phyloP scores from a whole-genome alignment of 306 rosid species.

The Trichosanthes truncata region DNA sequence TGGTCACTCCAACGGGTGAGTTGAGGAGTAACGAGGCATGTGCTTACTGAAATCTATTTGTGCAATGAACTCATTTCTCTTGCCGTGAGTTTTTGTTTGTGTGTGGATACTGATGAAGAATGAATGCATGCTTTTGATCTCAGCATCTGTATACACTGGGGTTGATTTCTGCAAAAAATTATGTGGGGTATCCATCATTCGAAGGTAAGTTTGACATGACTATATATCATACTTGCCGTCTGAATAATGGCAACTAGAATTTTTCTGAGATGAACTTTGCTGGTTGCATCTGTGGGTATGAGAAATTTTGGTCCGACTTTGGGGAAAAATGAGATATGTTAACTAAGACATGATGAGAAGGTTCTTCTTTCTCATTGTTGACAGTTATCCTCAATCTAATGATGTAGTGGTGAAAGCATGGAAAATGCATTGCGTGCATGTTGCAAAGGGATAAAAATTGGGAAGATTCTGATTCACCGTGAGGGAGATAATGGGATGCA shows the following conservation, averaged over 20 bases:
- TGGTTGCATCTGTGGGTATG: background rate
- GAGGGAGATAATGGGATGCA: slow-evolving; percentile 95
- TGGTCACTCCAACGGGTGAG: slow-evolving; percentile 85
- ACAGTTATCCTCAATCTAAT: slow-evolving; percentile 15
- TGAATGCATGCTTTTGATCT: slow-evolving; percentile 9
- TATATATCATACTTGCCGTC: slow-evolving; percentile 29
- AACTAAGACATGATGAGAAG: background rate
- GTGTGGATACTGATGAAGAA: background rate
- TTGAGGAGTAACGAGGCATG: background rate
- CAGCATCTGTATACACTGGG: slow-evolving; percentile 87
- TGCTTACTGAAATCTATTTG: background rate
- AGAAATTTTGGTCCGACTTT: background rate
- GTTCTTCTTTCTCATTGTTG: slow-evolving; percentile 3
- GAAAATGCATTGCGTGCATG: slow-evolving; percentile 97
- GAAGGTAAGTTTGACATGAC: slow-evolving; percentile 72
- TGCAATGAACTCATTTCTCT: background rate
- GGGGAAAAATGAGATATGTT: background rate
- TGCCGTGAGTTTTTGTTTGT: background rate
- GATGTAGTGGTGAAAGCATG: slow-evolving; percentile 92
- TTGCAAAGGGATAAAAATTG: slow-evolving; percentile 97
- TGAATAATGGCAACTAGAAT: background rate
- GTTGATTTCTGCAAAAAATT: slow-evolving; percentile 98
- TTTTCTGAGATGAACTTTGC: background rate
- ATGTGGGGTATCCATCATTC: slow-evolving; percentile 88
- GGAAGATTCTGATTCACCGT: slow-evolving; percentile 94